Conservation (phyloP, 2,329 filamentous ascomycete species). For the Penicillium sumatraense region DNA sequence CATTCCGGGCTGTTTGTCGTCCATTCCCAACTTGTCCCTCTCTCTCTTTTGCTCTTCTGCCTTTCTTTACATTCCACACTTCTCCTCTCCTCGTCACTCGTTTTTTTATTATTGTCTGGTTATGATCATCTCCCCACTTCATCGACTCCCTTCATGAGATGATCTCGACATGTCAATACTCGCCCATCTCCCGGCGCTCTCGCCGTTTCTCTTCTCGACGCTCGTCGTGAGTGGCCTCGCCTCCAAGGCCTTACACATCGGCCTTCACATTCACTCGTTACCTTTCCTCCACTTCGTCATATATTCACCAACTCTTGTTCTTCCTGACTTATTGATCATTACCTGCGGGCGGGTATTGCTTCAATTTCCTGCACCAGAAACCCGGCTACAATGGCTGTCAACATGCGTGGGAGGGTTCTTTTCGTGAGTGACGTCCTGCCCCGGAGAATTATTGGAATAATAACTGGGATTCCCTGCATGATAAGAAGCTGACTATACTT, state of each 20-base stretch:
- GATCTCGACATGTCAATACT: constrained; percentile 26
- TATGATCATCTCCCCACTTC: background rate
- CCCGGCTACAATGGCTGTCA: constrained; percentile 28
- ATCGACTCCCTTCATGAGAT: constrained; percentile 19
- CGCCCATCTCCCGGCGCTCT: constrained; percentile 22
- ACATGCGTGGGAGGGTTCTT: constrained; percentile 30
- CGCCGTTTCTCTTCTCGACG: constrained; percentile 34
- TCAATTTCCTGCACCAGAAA: constrained; percentile 25
- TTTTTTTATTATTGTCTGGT: background rate
- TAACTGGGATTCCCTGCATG: background rate
- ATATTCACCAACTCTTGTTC: constrained; percentile 44
- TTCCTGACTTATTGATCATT: constrained; percentile 41
- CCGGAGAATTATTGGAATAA: background rate
- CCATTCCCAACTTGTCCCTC: background rate
- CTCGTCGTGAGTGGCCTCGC: constrained; percentile 37
- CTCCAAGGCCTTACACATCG: constrained; percentile 40
- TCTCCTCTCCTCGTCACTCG: background rate
- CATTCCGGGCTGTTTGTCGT: constrained; percentile 9
- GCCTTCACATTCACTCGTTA: constrained; percentile 37
- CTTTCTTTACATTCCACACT: background rate
- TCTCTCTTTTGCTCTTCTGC: background rate
- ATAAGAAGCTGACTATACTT: background rate
- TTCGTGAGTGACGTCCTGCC: constrained; percentile 28
- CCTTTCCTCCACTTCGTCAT: constrained; percentile 39
- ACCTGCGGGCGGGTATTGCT: constrained; percentile 34